Conservation (phyloP, 257 asterid species). For the Perilla frutescens region DNA sequence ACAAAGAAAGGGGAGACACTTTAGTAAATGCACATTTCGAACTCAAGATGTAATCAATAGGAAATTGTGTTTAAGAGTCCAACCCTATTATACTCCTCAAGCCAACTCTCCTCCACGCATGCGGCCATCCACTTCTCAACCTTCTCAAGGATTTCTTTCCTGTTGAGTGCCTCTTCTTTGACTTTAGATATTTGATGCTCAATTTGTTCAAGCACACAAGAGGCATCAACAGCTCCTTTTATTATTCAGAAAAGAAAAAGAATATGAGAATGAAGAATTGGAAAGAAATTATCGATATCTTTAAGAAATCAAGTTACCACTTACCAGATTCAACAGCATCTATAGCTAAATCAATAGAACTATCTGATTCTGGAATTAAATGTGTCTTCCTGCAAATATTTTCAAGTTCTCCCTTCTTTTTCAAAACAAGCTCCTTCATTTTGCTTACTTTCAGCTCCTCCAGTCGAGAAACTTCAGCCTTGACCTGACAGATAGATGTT, state of each 20-base stretch:
- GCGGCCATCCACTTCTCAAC: conserved; percentile 98
- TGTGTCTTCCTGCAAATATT: conserved; percentile 86
- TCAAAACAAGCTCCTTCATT: conserved; percentile 95
- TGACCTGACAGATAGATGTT: conserved; percentile 59
- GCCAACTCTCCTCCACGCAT: conserved; percentile 99
- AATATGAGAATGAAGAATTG: conserved; percentile 34
- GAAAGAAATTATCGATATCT: conserved; percentile 19
- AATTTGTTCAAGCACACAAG: conserved; percentile 84
- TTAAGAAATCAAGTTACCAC: conserved; percentile 50
- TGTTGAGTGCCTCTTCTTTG: conserved; percentile 86
- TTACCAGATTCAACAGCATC: conserved; percentile 94
- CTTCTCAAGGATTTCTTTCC: conserved; percentile 95
- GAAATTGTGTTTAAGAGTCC: conserved; percentile 29
- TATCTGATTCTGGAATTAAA: conserved; percentile 69
- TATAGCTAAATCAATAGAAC: conserved; percentile 60
- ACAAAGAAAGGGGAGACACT: conserved; percentile 29
- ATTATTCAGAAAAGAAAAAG: conserved; percentile 10
- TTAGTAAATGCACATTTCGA: conserved; percentile 28
- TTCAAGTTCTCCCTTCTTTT: conserved; percentile 88
- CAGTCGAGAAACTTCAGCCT: conserved; percentile 84
- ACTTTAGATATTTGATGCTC: conserved; percentile 86
- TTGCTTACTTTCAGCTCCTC: conserved; percentile 89
- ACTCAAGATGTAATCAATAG: conserved; percentile 26
- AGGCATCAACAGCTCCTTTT: conserved; percentile 85
- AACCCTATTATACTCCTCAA: conserved; percentile 96